Base-by-base conservation (phyloP, 306 rosid species). In the Glycyrrhiza uralensis region DNA sequence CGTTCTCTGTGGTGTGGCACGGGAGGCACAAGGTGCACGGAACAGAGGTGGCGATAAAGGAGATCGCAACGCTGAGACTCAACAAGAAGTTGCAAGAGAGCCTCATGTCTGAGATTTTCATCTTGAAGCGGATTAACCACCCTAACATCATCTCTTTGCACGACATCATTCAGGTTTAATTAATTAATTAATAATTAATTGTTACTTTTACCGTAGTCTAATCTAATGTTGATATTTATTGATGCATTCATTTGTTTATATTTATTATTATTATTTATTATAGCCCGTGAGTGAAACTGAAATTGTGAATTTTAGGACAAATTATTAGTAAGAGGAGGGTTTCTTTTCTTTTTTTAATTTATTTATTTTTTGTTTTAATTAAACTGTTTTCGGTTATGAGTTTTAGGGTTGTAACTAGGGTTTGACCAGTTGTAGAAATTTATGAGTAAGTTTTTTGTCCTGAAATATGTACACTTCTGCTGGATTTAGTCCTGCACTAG, bases 1-100 rank as follows among this genome's bases (percentile, higher is more conserved):
- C 99, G 69, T 95, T 95, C 86, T 95, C 99, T 64, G 96, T 87
- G 72, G 99, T 95, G 45, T 95, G 97, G 99, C 90, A 85, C 57
- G 99, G 86, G 47, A 79, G 96, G 74, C 97, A 95, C 84, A 80
- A 87, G 22, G 89, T 91, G 33, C 96, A 89, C 41, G 97, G 97
- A 23, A 89, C 97, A 7, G 99, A 95, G 80, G 99, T 95, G 56
- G 99, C 99, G 52, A 95, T 91, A 38, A 95, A 95, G 83, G 99
- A 95, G 83, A 95, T 95, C 76, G 87, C 86, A 29, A 95, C 83
- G 74, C 72, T 72, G 6, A 82, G 92, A 56, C 96, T 95, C 59
- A 92, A 86, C 72, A 86, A 89, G 82, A 95, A 95, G 85, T 72
- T 95, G 87, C 96, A 84, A 71, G 99, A 95, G 30, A 89, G 96